These are phyloP conservation scores for Fraxinus nigra DNA, from an alignment of 305 asterid genomes.

Conservation along the genomic window DNA sequence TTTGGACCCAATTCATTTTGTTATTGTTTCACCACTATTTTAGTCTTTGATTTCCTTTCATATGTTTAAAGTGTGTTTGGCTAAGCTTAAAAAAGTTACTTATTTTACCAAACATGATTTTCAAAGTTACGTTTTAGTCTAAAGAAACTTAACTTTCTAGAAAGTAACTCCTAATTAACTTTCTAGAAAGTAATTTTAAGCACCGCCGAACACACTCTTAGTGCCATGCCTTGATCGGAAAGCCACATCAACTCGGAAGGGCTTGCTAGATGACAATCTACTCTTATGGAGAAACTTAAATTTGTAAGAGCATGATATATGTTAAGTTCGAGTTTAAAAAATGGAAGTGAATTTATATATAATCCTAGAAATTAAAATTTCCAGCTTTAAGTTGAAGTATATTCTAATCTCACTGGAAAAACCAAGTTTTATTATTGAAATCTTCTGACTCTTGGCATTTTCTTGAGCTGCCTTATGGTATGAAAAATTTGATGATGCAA, in stretches of 20 bases:
- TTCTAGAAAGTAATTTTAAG: background rate
- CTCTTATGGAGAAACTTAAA: background rate
- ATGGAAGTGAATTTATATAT: slow-evolving; percentile 5
- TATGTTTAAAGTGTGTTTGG: slow-evolving; percentile 39
- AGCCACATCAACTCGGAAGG: background rate
- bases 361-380: background rate
- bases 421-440: background rate
- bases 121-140: background rate
- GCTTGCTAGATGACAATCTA: background rate
- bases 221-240: background rate
- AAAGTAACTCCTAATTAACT: background rate
- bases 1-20: background rate
- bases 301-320: background rate
- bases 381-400: slow-evolving; percentile 1
- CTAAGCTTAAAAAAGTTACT: background rate
- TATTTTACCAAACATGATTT: background rate
- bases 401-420: background rate
- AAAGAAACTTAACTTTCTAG: slow-evolving; percentile 1
- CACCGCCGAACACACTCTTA: background rate
- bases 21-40: background rate
- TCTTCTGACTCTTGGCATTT: background rate
- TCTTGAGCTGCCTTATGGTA: background rate
- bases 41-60: background rate
- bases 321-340: background rate
- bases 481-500: background rate